Percentiles rank a stretch among this genome's conserved stretches.
Evolutionary conservation across 306 rosid species (phyloP).

Genomic region (Vicia faba): DNA sequence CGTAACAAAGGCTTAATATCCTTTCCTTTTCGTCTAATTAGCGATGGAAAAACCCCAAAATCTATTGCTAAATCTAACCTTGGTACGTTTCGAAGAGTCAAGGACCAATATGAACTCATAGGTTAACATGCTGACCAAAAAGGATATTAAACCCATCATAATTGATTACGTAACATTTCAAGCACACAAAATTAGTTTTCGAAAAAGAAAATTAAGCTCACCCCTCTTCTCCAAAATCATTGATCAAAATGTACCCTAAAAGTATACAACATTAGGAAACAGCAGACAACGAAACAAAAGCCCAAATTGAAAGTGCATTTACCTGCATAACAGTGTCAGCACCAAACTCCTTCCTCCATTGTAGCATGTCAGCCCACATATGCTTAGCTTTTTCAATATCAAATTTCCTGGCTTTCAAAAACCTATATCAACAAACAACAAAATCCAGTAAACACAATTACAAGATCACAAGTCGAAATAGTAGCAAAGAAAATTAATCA

Average conservation of each 20-base stretch:
- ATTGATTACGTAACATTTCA: background rate
- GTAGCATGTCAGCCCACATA: slow-evolving; percentile 99
- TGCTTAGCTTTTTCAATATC: slow-evolving; percentile 87
- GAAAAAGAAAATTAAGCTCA: background rate
- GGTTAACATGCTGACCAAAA: too few species aligned
- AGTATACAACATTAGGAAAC: too few species aligned
- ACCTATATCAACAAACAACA: slow-evolving; percentile 48
- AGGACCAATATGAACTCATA: too few species aligned
- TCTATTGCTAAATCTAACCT: too few species aligned
- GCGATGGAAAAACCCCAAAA: too few species aligned
- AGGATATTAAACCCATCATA: too few species aligned
- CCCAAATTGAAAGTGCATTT: too few species aligned
- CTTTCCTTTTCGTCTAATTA: too few species aligned
- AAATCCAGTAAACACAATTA: background rate
- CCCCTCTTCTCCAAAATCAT: background rate
- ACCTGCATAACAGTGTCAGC: slow-evolving; percentile 83
- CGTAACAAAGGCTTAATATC: too few species aligned
- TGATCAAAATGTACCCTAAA: background rate
- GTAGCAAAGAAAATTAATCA: background rate
- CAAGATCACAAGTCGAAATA: background rate
- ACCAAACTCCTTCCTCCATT: slow-evolving; percentile 89
- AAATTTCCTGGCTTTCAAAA: slow-evolving; percentile 92
- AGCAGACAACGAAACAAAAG: too few species aligned
- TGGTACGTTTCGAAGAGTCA: too few species aligned
- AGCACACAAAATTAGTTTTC: background rate